phyloP scores from a whole-genome alignment of 2,329 filamentous ascomycete species.

The Colletotrichum sp. region DNA sequence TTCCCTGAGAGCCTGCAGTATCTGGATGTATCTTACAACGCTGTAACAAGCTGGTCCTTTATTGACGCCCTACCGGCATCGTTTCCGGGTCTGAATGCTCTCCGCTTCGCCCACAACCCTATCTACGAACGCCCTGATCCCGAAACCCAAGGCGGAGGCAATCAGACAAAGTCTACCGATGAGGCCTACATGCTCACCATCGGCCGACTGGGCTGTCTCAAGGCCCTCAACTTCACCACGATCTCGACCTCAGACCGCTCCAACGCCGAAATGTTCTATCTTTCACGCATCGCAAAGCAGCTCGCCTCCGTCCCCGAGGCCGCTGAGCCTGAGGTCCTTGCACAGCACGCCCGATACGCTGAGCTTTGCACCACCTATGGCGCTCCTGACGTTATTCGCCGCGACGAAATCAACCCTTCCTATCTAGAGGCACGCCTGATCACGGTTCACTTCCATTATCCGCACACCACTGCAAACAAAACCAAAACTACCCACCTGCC shows the following conservation, averaged over 20 bases:
- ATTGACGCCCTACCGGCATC: conserved; percentile 69
- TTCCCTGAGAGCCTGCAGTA: conserved; percentile 65
- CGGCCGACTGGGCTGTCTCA: conserved; percentile 72
- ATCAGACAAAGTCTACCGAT: conserved; percentile 62
- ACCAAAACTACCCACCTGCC: conserved; percentile 64
- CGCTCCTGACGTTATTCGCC: conserved; percentile 67
- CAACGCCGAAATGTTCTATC: conserved; percentile 93
- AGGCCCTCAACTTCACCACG: conserved; percentile 73
- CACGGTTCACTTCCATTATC: conserved; percentile 59
- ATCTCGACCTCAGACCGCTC: conserved; percentile 77
- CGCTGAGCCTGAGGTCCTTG: conserved; percentile 60
- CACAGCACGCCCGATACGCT: conserved; percentile 72
- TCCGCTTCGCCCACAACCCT: conserved; percentile 87
- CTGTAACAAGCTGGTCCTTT: conserved; percentile 73
- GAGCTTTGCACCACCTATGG: conserved; percentile 81
- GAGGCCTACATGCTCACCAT: conserved; percentile 91
- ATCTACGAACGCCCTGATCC: conserved; percentile 67
- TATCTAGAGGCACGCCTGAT: conserved; percentile 83
- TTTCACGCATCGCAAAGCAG: conserved; percentile 81
- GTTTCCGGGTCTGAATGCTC: conserved; percentile 75
- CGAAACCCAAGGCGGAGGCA: conserved; percentile 34
- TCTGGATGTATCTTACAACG: conserved; percentile 77
- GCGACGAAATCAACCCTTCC: conserved; percentile 69
- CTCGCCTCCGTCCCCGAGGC: conserved; percentile 64
- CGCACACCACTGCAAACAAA: conserved; percentile 19